Base-by-base conservation (phyloP, 257 asterid species). In the Solanum appendiculatum region DNA sequence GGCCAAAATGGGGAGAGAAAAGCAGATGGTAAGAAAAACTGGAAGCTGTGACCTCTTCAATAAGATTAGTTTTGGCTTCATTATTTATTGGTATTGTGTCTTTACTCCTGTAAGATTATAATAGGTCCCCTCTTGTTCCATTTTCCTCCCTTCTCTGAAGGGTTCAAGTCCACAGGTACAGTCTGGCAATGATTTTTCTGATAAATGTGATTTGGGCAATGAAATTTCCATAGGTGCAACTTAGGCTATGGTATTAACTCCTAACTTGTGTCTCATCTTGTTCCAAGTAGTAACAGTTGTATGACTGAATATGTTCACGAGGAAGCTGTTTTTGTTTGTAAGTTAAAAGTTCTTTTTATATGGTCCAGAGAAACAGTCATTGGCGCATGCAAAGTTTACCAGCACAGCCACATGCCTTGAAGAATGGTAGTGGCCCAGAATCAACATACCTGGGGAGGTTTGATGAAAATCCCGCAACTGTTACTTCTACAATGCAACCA, bases 331-430 rank as follows among this genome's bases (percentile, higher is more conserved):
- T 60, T 87, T 72, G 64, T 40, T 68, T 73, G 36, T n/a, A 42
- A 16, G 86, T 63, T 88, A 86, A 72, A 63, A 33, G 25, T 87
- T 34, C n/a, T n/a, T 87, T 88, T 66, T 81, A 16, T 73, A 83
- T 89, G 90, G 66, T 75, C 85, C 87, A 96, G 99, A 95, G 98
- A 91, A 97, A 95, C 90, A 96, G 95, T 90, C 99, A 96, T 44
- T 97, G 99, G 99, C 96, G 92, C 20, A 86, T 90, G 66, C 98
- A 91, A 88, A 89, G 88, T 88, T 91, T 93, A 54, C 90, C 84
- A 29, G 92, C 92, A 64, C 95, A 92, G 82, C 89, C 96, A 34
- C 98, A 90, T 85, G 87, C 87, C 85, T 60, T 92, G 63, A 95
- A 93, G 90, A 93, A 89, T 88, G 92, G 93, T 73, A 89, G 93